phyloP scores from a whole-genome alignment of 129 eudicot genomes.

The Tagetes patula region DNA sequence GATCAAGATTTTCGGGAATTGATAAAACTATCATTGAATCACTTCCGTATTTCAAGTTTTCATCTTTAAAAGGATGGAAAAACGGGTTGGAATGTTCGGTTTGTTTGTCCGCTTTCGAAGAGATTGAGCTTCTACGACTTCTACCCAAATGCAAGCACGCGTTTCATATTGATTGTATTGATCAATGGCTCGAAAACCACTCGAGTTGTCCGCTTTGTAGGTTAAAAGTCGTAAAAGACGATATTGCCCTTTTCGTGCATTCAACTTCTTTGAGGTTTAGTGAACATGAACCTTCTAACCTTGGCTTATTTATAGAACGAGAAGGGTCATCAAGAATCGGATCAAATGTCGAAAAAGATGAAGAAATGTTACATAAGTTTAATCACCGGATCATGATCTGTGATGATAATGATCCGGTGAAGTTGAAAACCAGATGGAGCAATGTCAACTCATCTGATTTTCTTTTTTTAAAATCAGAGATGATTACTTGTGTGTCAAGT shows the following conservation, averaged over 20 bases:
- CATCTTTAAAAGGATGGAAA: constrained; percentile 53
- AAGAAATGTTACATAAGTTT: constrained; percentile 39
- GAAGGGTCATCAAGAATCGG: constrained; percentile 65
- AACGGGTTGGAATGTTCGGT: constrained; percentile 81
- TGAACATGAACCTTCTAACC: constrained; percentile 33
- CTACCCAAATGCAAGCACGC: constrained; percentile 84
- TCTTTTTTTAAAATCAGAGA: constrained; percentile 58
- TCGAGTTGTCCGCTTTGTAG: constrained; percentile 88
- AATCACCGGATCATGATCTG: constrained; percentile 65
- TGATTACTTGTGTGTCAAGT: constrained; percentile 51
- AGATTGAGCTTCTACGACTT: constrained; percentile 54
- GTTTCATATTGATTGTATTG: constrained; percentile 71
- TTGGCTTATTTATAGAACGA: constrained; percentile 58
- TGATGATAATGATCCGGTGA: constrained; percentile 44
- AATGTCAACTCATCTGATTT: constrained; percentile 75
- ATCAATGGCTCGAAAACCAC: constrained; percentile 76
- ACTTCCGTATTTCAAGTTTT: constrained; percentile 72
- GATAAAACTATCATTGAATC: constrained; percentile 55
- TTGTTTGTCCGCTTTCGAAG: constrained; percentile 67
- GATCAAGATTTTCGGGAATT: constrained; percentile 62
- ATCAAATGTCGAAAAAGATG: constrained; percentile 32
- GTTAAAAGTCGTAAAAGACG: constrained; percentile 46
- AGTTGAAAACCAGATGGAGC: constrained; percentile 79
- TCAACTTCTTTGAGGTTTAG: constrained; percentile 55
- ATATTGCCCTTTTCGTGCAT: constrained; percentile 34